These are phyloP conservation scores for Colletotrichum lupini DNA, from an alignment of 2,329 filamentous ascomycete genomes.

Conservation along the genomic window DNA sequence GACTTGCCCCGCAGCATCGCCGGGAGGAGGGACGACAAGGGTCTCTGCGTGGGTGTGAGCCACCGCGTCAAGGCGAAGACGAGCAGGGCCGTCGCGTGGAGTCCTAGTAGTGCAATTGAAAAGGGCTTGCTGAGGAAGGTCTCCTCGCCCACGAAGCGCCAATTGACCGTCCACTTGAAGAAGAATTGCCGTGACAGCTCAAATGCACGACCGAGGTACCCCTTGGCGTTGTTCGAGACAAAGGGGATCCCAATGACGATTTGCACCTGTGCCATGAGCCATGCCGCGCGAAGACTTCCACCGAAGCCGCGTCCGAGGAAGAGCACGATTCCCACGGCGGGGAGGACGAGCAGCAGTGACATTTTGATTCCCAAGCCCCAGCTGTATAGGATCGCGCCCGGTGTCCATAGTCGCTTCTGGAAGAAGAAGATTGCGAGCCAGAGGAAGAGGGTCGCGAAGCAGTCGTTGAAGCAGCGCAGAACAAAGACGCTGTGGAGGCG, in stretches of 20 bases:
- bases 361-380: conserved; percentile 94
- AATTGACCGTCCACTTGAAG: conserved; percentile 99
- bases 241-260: conserved; percentile 77
- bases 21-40: conserved; percentile 63
- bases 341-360: conserved; percentile 85
- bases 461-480: conserved; percentile 95
- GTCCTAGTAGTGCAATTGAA: conserved; percentile 71
- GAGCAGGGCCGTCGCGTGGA: conserved; percentile 74
- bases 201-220: conserved; percentile 86
- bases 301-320: conserved; percentile 78
- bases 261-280: conserved; percentile 83
- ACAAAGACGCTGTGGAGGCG: conserved; percentile 94
- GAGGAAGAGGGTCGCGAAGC: conserved; percentile 85
- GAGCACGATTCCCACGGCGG: conserved; percentile 81
- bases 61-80: conserved; percentile 76
- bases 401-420: conserved; percentile 78
- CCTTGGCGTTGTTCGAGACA: conserved; percentile 69
- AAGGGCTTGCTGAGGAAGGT: conserved; percentile 78
- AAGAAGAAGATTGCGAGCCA: conserved; percentile 84
- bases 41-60: conserved; percentile 74
- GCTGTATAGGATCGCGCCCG: conserved; percentile 79
- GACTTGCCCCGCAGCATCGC: conserved; percentile 55
- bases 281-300: conserved; percentile 73
- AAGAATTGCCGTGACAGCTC: conserved; percentile 92
- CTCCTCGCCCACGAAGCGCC: conserved; percentile 92